Evolutionary conservation across 495 filamentous ascomycete genomes (phyloP).

Genomic region (Penicillium waksmanii): DNA sequence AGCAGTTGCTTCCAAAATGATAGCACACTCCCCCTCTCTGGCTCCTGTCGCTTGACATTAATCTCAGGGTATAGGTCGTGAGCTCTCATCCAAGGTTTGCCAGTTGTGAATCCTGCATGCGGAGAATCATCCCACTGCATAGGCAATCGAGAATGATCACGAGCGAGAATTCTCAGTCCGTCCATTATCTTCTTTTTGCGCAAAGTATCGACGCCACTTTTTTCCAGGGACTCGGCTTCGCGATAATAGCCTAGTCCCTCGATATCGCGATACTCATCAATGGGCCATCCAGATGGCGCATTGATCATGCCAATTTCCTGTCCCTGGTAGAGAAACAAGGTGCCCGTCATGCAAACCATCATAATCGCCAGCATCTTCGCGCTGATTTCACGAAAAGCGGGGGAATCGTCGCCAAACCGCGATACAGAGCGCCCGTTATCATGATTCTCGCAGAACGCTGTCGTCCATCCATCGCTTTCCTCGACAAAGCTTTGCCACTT

Average conservation of each 20-base stretch:
- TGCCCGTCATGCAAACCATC: conserved; percentile 58
- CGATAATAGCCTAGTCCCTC: conserved; percentile 61
- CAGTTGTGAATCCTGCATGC: conserved; percentile 45
- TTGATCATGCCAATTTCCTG: conserved; percentile 75
- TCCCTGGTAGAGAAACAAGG: conserved; percentile 70
- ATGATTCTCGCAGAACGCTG: conserved; percentile 61
- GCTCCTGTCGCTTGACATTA: conserved; percentile 48
- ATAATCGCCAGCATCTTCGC: conserved; percentile 64
- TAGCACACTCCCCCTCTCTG: conserved; percentile 41
- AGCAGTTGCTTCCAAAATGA: conserved; percentile 52
- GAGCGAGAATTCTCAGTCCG: conserved; percentile 33
- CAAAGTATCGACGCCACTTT: conserved; percentile 15
- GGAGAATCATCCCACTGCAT: conserved; percentile 63
- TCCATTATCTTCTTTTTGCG: conserved; percentile 19
- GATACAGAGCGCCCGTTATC: conserved; percentile 62
- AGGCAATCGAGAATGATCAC: conserved; percentile 51
- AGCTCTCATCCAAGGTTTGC: conserved; percentile 56
- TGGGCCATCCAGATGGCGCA: conserved; percentile 58
- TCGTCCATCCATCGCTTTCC: conserved; percentile 54
- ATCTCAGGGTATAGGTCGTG: conserved; percentile 47
- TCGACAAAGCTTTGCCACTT: conserved; percentile 49
- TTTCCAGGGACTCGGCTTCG: conserved; percentile 22
- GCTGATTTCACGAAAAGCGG: conserved; percentile 39
- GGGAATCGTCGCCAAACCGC: conserved; percentile 50
- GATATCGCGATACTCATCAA: conserved; percentile 66